Evolutionary conservation across 306 rosid genomes (phyloP).

Genomic region (Lablab purpureus): DNA sequence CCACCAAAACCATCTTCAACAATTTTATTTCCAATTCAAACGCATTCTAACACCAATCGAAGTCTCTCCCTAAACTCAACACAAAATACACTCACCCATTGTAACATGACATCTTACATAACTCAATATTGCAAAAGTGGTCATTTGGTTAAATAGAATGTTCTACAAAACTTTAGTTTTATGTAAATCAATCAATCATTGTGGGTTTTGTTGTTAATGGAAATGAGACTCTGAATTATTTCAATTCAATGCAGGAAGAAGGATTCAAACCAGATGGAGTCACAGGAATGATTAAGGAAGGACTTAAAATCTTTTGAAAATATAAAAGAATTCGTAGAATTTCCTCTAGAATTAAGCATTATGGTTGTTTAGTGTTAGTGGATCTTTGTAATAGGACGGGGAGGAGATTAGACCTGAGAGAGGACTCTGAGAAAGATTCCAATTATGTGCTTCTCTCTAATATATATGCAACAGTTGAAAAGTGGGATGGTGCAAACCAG

Average conservation of each 20-base stretch:
- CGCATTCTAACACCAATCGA: constrained; percentile 39
- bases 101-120: constrained; percentile 79
- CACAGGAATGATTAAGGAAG: constrained; percentile 73
- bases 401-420: constrained; percentile 75
- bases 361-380: constrained; percentile 86
- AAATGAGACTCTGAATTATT: constrained; percentile 70
- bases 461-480: constrained; percentile 77
- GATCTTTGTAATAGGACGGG: constrained; percentile 91
- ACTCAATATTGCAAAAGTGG: constrained; percentile 70
- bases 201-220: constrained; percentile 87
- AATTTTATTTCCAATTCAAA: constrained; percentile 35
- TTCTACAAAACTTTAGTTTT: constrained; percentile 63
- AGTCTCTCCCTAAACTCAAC: too few species aligned
- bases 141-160: constrained; percentile 64
- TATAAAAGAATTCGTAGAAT: constrained; percentile 62
- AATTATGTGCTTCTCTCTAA: constrained; percentile 87
- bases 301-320: constrained; percentile 66
- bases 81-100: constrained; percentile 49
- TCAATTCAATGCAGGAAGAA: constrained; percentile 69
- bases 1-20: constrained; percentile 49
- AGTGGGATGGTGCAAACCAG: constrained; percentile 82
- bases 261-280: constrained; percentile 79
- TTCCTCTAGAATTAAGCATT: constrained; percentile 77
- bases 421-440: constrained; percentile 77
- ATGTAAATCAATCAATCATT: constrained; percentile 89